Percentiles rank a stretch among this genome's conserved stretches.
Evolutionary conservation across 2,329 filamentous ascomycete species (phyloP).

Genomic region (Penicillium hesseltinei): DNA sequence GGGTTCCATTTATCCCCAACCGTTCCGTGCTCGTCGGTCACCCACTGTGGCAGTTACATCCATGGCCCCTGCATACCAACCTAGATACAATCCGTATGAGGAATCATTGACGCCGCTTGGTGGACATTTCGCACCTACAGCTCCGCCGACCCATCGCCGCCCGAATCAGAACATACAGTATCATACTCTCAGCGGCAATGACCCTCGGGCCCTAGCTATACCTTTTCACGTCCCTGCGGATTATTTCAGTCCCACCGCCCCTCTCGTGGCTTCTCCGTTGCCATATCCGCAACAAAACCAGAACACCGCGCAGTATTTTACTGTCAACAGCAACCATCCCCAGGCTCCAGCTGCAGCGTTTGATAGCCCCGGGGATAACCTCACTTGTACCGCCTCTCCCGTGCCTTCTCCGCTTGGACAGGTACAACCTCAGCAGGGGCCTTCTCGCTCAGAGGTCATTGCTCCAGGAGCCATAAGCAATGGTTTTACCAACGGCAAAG

Average conservation of each 20-base stretch:
- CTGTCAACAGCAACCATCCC: neutral
- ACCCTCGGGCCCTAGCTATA: neutral
- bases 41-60: neutral
- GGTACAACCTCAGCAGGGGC: neutral
- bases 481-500: neutral
- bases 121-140: neutral
- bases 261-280: neutral
- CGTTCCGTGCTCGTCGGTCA: neutral
- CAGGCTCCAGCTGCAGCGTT: neutral
- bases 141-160: neutral
- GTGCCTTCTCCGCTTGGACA: neutral
- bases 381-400: neutral
- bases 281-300: neutral
- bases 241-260: neutral
- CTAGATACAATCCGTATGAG: neutral
- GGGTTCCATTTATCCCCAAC: neutral
- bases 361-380: neutral
- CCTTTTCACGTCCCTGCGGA: neutral
- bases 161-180: neutral
- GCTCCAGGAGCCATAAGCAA: neutral
- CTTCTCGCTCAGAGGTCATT: neutral
- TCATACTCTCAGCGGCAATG: neutral
- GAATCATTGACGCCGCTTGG: neutral
- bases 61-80: neutral
- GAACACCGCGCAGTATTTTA: neutral